phyloP scores from a whole-genome alignment of 1,139 yeast genomes.

The Magnusiomyces tetraspermus region DNA sequence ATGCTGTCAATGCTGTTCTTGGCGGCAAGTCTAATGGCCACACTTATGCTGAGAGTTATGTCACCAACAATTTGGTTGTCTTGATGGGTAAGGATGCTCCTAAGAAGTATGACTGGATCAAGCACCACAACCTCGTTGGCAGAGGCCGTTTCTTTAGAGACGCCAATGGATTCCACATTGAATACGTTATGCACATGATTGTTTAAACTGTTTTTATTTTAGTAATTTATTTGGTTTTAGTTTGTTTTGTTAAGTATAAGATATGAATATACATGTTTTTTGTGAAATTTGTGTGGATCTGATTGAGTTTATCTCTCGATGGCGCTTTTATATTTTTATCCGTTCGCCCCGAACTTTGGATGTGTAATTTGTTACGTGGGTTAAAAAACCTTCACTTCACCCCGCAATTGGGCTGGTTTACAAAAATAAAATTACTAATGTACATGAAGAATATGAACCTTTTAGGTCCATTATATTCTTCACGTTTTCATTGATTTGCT shows the following conservation, averaged over 20 bases:
- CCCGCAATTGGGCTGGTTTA: too few relatives aligned
- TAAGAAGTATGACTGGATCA: slow-evolving; percentile 41
- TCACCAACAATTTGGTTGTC: slow-evolving; percentile 41
- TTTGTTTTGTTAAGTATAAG: background rate
- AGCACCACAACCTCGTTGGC: slow-evolving; percentile 40
- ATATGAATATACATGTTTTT: too few relatives aligned
- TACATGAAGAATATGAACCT: too few relatives aligned
- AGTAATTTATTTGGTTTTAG: background rate
- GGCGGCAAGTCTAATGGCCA: slow-evolving; percentile 28
- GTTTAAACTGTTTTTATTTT: background rate
- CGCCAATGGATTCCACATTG: slow-evolving; percentile 40
- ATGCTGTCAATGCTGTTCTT: slow-evolving; percentile 33
- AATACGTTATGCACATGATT: slow-evolving; percentile 37
- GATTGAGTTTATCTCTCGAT: too few relatives aligned
- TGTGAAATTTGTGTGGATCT: too few relatives aligned
- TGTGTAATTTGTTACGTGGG: too few relatives aligned
- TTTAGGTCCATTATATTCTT: too few relatives aligned
- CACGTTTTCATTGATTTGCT: too few relatives aligned
- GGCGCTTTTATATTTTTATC: too few relatives aligned
- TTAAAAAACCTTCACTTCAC: too few relatives aligned
- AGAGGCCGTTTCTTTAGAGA: slow-evolving; percentile 47
- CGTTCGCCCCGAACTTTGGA: too few relatives aligned
- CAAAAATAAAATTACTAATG: too few relatives aligned
- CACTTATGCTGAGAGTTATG: slow-evolving; percentile 39
- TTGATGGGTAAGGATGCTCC: slow-evolving; percentile 35